Conservation (phyloP, 2,329 filamentous ascomycete genomes). For the Penicillium digitatum region DNA sequence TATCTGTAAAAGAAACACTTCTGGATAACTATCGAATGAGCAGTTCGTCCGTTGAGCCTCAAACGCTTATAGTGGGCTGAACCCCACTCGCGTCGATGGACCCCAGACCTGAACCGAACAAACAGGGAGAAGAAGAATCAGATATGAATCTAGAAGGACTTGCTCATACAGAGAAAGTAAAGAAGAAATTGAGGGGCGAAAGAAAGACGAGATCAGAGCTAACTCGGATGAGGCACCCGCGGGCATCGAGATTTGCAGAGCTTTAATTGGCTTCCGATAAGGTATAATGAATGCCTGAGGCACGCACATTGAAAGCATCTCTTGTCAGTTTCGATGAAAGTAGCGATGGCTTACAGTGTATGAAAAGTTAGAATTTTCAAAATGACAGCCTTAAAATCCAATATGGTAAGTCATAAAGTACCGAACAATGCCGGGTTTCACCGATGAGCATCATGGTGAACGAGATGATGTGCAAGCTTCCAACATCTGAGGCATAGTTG, state of each 20-base stretch:
- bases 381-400: neutral
- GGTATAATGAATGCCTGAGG: constrained; percentile 1
- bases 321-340: neutral
- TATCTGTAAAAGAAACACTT: neutral
- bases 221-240: constrained; percentile 18
- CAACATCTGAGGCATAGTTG: neutral
- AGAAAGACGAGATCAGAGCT: constrained; percentile 5
- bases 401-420: neutral
- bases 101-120: neutral
- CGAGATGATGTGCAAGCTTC: neutral
- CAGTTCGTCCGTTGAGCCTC: constrained; percentile 6
- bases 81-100: constrained; percentile 11
- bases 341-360: neutral
- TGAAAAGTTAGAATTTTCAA: neutral
- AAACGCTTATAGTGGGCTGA: constrained; percentile 2
- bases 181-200: constrained; percentile 10
- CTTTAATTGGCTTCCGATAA: constrained; percentile 20
- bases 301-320: neutral
- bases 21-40: neutral
- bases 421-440: neutral
- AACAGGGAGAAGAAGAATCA: neutral
- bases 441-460: neutral
- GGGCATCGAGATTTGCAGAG: constrained; percentile 29
- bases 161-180: neutral
- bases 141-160: neutral